These are phyloP conservation scores for Phlebiopsis gigantea DNA, from an alignment of 768 basidiomycete species.

Conservation along the genomic window DNA sequence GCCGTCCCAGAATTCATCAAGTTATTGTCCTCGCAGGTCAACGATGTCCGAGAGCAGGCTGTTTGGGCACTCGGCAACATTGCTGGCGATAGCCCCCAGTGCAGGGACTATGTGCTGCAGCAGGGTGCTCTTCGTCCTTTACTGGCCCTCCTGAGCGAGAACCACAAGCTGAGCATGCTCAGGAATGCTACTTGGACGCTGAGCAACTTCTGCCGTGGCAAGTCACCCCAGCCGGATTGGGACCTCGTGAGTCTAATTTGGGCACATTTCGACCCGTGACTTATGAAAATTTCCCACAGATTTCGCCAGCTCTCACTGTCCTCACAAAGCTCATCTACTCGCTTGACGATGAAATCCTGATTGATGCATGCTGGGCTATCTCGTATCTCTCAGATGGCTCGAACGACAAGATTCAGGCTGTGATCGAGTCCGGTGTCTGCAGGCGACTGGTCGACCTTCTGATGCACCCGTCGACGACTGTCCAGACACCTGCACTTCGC, in stretches of 20 bases:
- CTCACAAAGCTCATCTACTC: conserved; percentile 98
- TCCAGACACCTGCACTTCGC: conserved; percentile 96
- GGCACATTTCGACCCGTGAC: neutral
- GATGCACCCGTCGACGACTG: conserved; percentile 91
- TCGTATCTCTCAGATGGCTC: conserved; percentile 98
- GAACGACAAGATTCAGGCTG: conserved; percentile 99
- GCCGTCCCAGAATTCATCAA: conserved; percentile 98
- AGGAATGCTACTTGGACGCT: conserved; percentile 98
- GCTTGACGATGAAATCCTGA: conserved; percentile 96
- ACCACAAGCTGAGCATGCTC: conserved; percentile 98
- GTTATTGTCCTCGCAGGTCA: conserved; percentile 86
- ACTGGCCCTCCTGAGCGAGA: conserved; percentile 83
- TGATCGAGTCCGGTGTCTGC: conserved; percentile 97
- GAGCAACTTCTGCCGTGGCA: conserved; percentile 98
- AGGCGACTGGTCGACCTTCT: conserved; percentile 95
- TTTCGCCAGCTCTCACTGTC: conserved; percentile 94
- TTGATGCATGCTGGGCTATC: conserved; percentile 99
- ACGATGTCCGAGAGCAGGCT: conserved; percentile 98
- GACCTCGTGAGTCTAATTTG: conserved; percentile 63
- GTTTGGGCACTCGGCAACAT: conserved; percentile 99
- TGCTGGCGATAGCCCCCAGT: conserved; percentile 96
- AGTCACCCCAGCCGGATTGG: conserved; percentile 98
- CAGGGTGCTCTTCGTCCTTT: conserved; percentile 93
- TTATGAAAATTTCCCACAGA: conserved; percentile 41
- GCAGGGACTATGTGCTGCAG: conserved; percentile 93